Base-by-base conservation (phyloP, 1,139 yeast genomes). In the Geotrichum klebahnii region DNA sequence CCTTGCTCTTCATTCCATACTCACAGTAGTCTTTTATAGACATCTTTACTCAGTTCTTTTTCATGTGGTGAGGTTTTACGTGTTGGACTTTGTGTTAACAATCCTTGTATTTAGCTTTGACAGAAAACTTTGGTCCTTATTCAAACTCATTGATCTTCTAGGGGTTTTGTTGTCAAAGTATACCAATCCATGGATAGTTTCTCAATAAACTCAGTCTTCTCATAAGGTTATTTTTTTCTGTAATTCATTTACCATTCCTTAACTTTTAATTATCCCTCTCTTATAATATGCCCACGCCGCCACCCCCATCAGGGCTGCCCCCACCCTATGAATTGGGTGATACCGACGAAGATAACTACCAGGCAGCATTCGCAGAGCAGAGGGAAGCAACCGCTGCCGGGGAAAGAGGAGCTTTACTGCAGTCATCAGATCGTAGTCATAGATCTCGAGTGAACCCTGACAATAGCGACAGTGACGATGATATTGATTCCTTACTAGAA, bases 401-500 rank as follows among this genome's bases (percentile, higher is more conserved):
- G 9, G 46, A 26, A 9, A 17, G 14, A 19, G 26, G 39, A 9
- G 16, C 34, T 24, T 14, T 34, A n/a, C 33, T 8, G 17, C 40
- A 26, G 31, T 34, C 40, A 3, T 26, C 39, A 9, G 28, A 42
- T 17, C 37, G 45, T 10, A 31, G 19, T 16, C 28, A 24, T 22
- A 37, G 31, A 8, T 26, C n/a, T 14, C 9, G 14, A n/a, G 10
- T 5, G 5, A 5, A 22, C 12, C 19, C 9, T 6, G n/a, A n/a
- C 5, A 38, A 22, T 8, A 26, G 31, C 32, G 33, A 38, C 20
- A 38, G 33, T n/a, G 33, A 24, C 39, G n/a, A n/a, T n/a, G n/a
- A n/a, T n/a, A 36, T 36, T 28, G 47, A 36, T n/a, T 42, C 38
- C 14, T 46, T 45, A 16, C 46, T 49, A 12, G 46, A 36, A 9